A percentile compares a stretch with the other conserved stretches of the same genome.
These are phyloP conservation scores for Agaricus sinodeliciosus DNA, from an alignment of 768 basidiomycete species.

Conservation along the genomic window DNA sequence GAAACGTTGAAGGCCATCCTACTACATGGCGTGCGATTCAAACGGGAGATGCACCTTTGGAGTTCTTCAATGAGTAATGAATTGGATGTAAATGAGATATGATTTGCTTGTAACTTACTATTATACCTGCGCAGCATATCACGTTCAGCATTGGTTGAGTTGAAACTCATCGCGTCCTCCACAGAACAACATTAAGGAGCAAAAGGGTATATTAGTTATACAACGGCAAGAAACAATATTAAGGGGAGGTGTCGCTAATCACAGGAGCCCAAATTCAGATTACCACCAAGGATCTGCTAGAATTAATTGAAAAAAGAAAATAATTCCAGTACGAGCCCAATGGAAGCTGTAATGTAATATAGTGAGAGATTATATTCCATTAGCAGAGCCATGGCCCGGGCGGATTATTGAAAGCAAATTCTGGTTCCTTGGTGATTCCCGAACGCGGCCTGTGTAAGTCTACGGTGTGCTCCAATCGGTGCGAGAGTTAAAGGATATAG, in stretches of 20 bases:
- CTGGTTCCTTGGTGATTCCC: conserved; percentile 6
- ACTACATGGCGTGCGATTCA: conserved; percentile 64
- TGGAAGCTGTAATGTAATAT: conserved; percentile 10
- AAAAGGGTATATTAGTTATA: conserved; percentile 15
- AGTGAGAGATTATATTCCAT: conserved; percentile 6
- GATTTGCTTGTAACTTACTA: too few species aligned
- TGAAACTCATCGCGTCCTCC: background rate
- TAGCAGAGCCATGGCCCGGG: conserved; percentile 5
- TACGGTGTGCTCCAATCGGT: conserved; percentile 9
- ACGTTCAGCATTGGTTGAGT: background rate
- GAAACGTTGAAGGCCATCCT: conserved; percentile 40
- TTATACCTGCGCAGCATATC: background rate
- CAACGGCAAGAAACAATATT: conserved; percentile 8
- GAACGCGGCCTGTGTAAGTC: background rate
- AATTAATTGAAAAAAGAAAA: background rate
- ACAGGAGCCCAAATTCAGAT: conserved; percentile 1
- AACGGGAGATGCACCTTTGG: conserved; percentile 46
- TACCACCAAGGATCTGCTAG: conserved; percentile 7
- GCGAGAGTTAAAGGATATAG: conserved; percentile 17
- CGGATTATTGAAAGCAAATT: conserved; percentile 1
- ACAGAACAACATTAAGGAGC: conserved; percentile 4
- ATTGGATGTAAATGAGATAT: background rate
- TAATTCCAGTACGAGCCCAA: conserved; percentile 4
- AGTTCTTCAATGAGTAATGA: conserved; percentile 63
- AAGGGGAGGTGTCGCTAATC: conserved; percentile 7